Conservation (phyloP, 306 rosid species). For the Luffa aegyptiaca region DNA sequence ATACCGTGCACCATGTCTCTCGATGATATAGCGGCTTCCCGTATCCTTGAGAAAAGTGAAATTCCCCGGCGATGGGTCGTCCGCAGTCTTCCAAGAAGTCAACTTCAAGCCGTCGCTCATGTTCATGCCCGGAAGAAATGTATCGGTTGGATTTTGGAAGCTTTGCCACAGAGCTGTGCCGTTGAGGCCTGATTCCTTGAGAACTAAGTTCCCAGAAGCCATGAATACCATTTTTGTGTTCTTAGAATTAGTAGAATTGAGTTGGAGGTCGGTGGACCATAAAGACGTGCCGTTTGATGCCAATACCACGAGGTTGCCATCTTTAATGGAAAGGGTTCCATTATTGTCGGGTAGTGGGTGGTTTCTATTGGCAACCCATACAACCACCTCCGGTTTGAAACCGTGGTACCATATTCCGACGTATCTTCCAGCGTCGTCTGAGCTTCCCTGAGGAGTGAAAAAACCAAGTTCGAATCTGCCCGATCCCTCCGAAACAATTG, state of each 20-base stretch:
- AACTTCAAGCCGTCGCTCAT: constrained; percentile 32
- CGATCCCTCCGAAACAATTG: constrained; percentile 20
- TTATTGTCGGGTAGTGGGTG: not conserved
- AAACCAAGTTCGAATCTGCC: constrained; percentile 25
- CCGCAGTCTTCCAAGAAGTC: constrained; percentile 21
- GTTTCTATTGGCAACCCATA: constrained; percentile 44
- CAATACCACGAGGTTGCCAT: constrained; percentile 23
- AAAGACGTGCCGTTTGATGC: not conserved
- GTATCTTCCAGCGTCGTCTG: not conserved
- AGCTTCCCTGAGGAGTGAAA: constrained; percentile 12
- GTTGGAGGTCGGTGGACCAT: constrained; percentile 5
- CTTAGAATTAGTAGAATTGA: not conserved
- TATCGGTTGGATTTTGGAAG: constrained; percentile 57
- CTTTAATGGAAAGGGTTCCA: constrained; percentile 12
- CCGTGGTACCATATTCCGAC: constrained; percentile 28
- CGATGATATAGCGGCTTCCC: not conserved
- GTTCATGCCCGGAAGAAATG: constrained; percentile 78
- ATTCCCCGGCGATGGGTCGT: constrained; percentile 10
- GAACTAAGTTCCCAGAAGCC: constrained; percentile 36
- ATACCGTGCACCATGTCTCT: not conserved
- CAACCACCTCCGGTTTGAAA: not conserved
- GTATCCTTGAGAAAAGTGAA: constrained; percentile 12
- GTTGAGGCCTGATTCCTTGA: not conserved
- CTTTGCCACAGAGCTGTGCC: constrained; percentile 29
- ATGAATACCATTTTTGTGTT: constrained; percentile 15